Evolutionary conservation across 768 basidiomycete species (phyloP).

Genomic region (Multifurca ochricompacta): DNA sequence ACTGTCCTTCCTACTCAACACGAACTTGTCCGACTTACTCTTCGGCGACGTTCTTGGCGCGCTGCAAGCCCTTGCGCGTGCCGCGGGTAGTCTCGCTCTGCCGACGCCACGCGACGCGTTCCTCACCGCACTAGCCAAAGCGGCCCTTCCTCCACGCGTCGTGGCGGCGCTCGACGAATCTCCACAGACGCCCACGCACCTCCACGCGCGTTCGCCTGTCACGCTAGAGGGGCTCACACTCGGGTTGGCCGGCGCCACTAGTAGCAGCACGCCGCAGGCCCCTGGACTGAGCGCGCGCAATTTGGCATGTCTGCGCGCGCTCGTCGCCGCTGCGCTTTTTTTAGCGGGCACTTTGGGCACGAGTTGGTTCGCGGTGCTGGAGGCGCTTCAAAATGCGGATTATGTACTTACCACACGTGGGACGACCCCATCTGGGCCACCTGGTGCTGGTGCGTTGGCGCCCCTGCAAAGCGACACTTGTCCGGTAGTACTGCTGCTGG

Average conservation of each 20-base stretch:
- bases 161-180: slow-evolving; percentile 74
- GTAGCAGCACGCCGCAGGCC: slow-evolving; percentile 36
- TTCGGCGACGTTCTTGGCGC: slow-evolving; percentile 82
- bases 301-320: slow-evolving; percentile 79
- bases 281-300: slow-evolving; percentile 86
- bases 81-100: slow-evolving; percentile 82
- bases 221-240: slow-evolving; percentile 63
- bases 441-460: too few species aligned
- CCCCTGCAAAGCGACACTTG: slow-evolving; percentile 18
- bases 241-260: slow-evolving; percentile 21
- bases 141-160: slow-evolving; percentile 84
- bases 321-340: slow-evolving; percentile 69
- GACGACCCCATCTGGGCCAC: slow-evolving; percentile 22
- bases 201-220: slow-evolving; percentile 49
- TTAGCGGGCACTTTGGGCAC: slow-evolving; percentile 81
- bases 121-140: slow-evolving; percentile 81
- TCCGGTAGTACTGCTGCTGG: neutral
- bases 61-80: slow-evolving; percentile 78
- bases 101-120: slow-evolving; percentile 89
- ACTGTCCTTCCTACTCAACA: slow-evolving; percentile 80
- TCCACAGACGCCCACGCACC: slow-evolving; percentile 46
- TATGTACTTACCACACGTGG: slow-evolving; percentile 72
- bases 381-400: slow-evolving; percentile 90
- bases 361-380: slow-evolving; percentile 88
- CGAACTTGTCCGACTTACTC: slow-evolving; percentile 86